Percentiles rank a stretch among this genome's conserved stretches.
Conservation (phyloP, 2,329 filamentous ascomycete species). For the Chaetomium sp. region DNA sequence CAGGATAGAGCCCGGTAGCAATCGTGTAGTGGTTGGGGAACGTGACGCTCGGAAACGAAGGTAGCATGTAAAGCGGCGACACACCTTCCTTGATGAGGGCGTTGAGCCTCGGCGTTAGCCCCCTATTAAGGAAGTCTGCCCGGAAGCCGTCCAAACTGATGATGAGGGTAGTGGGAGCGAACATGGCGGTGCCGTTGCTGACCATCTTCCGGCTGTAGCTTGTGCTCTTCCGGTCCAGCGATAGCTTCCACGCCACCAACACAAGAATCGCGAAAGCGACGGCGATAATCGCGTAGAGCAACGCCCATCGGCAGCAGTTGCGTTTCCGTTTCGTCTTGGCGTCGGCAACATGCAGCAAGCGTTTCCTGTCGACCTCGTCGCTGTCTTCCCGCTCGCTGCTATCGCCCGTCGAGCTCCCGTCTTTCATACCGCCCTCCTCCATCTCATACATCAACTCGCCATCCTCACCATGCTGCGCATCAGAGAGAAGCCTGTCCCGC, state of each 20-base stretch:
- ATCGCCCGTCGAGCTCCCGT: slow-evolving; percentile 64
- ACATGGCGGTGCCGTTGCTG: slow-evolving; percentile 85
- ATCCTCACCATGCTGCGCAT: slow-evolving; percentile 65
- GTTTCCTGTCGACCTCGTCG: slow-evolving; percentile 58
- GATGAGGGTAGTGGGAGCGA: slow-evolving; percentile 88
- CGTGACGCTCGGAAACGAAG: slow-evolving; percentile 93
- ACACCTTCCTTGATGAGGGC: slow-evolving; percentile 80
- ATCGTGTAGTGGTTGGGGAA: slow-evolving; percentile 97
- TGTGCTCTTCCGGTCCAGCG: slow-evolving; percentile 44
- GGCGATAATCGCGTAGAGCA: slow-evolving; percentile 55
- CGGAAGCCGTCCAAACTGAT: slow-evolving; percentile 96
- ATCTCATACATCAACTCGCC: slow-evolving; percentile 84
- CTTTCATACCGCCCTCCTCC: slow-evolving; percentile 76
- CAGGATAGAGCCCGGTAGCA: slow-evolving; percentile 87
- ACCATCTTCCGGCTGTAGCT: slow-evolving; percentile 40
- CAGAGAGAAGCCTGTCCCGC: slow-evolving; percentile 54
- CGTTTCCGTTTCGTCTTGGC: slow-evolving; percentile 53
- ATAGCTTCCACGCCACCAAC: slow-evolving; percentile 61
- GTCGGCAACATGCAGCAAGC: slow-evolving; percentile 52
- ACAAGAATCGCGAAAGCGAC: slow-evolving; percentile 59
- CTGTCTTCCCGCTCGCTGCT: slow-evolving; percentile 64
- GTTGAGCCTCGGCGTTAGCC: slow-evolving; percentile 79
- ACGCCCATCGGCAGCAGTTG: slow-evolving; percentile 56
- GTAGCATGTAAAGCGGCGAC: slow-evolving; percentile 88
- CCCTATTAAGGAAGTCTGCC: slow-evolving; percentile 85